Conservation (phyloP, 768 basidiomycete species). For the Suillus tomentosus region DNA sequence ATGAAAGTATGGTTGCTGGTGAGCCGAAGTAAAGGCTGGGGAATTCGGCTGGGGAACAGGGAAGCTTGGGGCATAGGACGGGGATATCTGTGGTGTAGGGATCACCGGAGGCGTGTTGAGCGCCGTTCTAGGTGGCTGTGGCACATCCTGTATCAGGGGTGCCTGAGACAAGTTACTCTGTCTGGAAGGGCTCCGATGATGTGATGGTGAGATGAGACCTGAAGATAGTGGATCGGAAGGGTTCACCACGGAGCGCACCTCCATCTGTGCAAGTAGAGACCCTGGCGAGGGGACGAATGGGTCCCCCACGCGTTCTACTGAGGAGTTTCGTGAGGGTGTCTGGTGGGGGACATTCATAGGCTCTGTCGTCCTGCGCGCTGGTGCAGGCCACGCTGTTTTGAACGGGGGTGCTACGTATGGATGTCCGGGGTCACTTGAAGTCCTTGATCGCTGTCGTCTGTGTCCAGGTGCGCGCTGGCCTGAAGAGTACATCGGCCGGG, state of each 20-base stretch:
- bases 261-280: conserved; percentile 16
- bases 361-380: conserved; percentile 25
- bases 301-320: conserved; percentile 22
- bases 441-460: conserved; percentile 18
- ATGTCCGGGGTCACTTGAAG: conserved; percentile 29
- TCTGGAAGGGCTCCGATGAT: conserved; percentile 21
- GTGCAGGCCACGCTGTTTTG: conserved; percentile 26
- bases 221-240: conserved; percentile 22
- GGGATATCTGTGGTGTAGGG: conserved; percentile 17
- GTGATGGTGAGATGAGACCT: conserved; percentile 19
- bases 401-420: conserved; percentile 25
- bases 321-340: conserved; percentile 25
- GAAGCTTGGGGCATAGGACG: conserved; percentile 5
- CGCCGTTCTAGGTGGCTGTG: conserved; percentile 24
- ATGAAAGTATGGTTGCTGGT: conserved; percentile 11
- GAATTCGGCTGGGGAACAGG: conserved; percentile 9
- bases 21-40: conserved; percentile 5
- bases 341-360: conserved; percentile 15
- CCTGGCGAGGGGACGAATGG: conserved; percentile 16
- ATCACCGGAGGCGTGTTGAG: conserved; percentile 16
- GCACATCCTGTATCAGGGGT: conserved; percentile 20
- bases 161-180: conserved; percentile 23
- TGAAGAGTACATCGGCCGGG: conserved; percentile 20
- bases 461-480: conserved; percentile 16
- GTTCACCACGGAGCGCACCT: conserved; percentile 12